Evolutionary conservation across 2,329 filamentous ascomycete genomes (phyloP).

Genomic region (Leptographium wingfieldii): DNA sequence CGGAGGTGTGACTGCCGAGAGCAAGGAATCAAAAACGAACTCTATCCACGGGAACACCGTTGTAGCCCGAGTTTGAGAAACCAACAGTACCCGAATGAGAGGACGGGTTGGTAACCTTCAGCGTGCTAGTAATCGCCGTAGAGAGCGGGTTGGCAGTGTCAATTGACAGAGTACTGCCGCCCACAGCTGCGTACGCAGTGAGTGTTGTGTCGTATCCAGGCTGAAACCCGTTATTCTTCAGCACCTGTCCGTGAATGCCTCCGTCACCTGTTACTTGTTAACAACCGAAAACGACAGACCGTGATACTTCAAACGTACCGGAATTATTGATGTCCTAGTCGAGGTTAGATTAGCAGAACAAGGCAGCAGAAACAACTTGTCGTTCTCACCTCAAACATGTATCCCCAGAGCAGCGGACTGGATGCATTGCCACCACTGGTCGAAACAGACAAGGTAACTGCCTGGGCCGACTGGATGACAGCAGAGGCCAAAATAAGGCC

Average conservation of each 20-base stretch:
- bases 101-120: not conserved
- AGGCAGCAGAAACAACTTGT: too few relatives aligned
- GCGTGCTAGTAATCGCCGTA: not conserved
- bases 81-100: not conserved
- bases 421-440: not conserved
- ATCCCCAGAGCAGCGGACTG: not conserved
- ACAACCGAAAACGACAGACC: too few relatives aligned
- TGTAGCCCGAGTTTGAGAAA: too few relatives aligned
- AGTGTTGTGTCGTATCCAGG: not conserved
- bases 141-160: not conserved
- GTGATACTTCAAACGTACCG: too few relatives aligned
- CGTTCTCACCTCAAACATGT: not conserved
- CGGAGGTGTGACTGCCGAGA: too few relatives aligned
- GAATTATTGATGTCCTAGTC: too few relatives aligned
- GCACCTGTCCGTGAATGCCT: too few relatives aligned
- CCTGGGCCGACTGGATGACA: not conserved
- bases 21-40: too few relatives aligned
- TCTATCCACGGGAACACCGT: too few relatives aligned
- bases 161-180: not conserved
- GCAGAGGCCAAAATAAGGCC: not conserved
- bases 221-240: too few relatives aligned
- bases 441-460: not conserved
- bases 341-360: too few relatives aligned
- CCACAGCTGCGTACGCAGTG: not conserved
- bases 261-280: too few relatives aligned